These are phyloP conservation scores for Raphanus hybrid DNA, from an alignment of 441 rosid species.

Conservation along the genomic window DNA sequence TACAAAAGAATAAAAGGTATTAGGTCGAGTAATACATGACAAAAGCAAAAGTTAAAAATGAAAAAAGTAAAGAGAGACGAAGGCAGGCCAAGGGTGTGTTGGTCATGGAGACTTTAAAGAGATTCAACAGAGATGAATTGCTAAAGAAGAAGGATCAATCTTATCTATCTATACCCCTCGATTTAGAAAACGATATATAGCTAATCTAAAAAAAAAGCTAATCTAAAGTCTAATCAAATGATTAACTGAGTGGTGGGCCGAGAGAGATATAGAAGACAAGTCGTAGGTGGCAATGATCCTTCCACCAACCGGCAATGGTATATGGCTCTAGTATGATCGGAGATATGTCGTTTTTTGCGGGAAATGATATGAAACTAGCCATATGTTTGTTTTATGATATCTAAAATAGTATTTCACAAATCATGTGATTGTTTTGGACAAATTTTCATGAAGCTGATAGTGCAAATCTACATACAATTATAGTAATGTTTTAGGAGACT, in stretches of 20 bases:
- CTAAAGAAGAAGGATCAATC: slow-evolving; percentile 28
- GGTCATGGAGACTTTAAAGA: slow-evolving; percentile 37
- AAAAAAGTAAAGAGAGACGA: slow-evolving; percentile 28
- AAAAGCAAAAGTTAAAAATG: slow-evolving; percentile 35
- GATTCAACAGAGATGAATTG: slow-evolving; percentile 33
- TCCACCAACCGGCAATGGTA: slow-evolving; percentile 36
- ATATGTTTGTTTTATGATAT: no score
- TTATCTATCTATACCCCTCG: slow-evolving; percentile 37
- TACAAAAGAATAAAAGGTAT: slow-evolving; percentile 16
- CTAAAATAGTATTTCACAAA: no score
- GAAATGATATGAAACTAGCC: not conserved
- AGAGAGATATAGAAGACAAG: slow-evolving; percentile 31
- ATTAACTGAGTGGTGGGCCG: slow-evolving; percentile 38
- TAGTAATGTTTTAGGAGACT: not conserved
- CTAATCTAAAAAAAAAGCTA: not conserved
- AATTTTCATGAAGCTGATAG: not conserved
- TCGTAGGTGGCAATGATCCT: slow-evolving; percentile 30
- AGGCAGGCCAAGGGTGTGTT: slow-evolving; percentile 20
- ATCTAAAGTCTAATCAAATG: not conserved
- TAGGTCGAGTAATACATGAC: slow-evolving; percentile 35
- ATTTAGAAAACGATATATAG: slow-evolving; percentile 7
- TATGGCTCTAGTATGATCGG: slow-evolving; percentile 30
- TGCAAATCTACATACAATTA: not conserved
- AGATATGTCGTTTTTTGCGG: slow-evolving; percentile 24
- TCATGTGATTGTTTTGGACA: not conserved